Conservation (phyloP, 805 yeast genomes). For the Cyberlindnera japonica region DNA sequence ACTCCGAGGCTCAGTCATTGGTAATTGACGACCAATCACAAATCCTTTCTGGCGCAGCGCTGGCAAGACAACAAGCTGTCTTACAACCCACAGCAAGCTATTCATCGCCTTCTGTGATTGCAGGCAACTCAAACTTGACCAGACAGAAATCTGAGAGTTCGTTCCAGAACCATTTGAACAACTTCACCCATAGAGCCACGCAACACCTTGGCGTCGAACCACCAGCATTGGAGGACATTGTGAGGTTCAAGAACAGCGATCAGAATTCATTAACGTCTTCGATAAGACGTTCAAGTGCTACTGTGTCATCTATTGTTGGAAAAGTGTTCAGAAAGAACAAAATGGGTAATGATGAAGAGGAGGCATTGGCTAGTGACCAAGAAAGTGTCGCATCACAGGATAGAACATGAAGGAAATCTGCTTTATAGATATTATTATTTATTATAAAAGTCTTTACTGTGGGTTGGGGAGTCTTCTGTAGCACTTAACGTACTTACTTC, state of each 20-base stretch:
- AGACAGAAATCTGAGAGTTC: slow-evolving; percentile 24
- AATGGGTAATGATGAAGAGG: slow-evolving; percentile 21
- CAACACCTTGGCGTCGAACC: slow-evolving; percentile 30
- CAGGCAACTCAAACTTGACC: slow-evolving; percentile 9
- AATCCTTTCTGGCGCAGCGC: slow-evolving; percentile 37
- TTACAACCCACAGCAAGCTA: slow-evolving; percentile 25
- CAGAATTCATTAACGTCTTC: slow-evolving; percentile 31
- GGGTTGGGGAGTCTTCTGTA: slow-evolving; percentile 70
- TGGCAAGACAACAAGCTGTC: slow-evolving; percentile 38
- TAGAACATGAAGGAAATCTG: background rate
- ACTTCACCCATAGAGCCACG: slow-evolving; percentile 12
- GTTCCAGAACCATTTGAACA: slow-evolving; percentile 22
- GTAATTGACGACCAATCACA: slow-evolving; percentile 8
- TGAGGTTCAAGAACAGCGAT: slow-evolving; percentile 31
- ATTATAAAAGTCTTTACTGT: slow-evolving; percentile 9
- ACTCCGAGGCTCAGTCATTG: slow-evolving; percentile 16
- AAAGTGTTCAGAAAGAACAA: slow-evolving; percentile 26
- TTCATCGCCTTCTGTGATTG: slow-evolving; percentile 8
- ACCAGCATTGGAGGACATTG: slow-evolving; percentile 36
- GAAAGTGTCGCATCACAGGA: slow-evolving; percentile 15
- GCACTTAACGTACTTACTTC: slow-evolving; percentile 85
- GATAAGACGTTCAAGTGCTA: slow-evolving; percentile 41
- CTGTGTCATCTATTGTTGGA: slow-evolving; percentile 35
- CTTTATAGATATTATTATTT: slow-evolving; percentile 6
- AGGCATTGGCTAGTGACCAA: slow-evolving; percentile 25